Conservation (phyloP, 495 filamentous ascomycete species). For the Cryomyces minteri region DNA sequence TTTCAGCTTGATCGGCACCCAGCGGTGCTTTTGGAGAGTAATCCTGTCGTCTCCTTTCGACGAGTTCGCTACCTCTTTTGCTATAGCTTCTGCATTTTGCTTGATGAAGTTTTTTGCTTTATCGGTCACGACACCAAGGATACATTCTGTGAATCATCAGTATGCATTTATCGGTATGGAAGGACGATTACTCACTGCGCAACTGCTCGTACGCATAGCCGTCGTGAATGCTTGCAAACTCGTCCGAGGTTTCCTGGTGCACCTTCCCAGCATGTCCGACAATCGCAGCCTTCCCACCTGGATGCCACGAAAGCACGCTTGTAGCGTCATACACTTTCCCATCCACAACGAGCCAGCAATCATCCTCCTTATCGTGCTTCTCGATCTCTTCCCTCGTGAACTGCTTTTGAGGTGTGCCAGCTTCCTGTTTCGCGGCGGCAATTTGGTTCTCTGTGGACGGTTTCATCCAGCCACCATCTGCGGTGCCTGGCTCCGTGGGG, state of each 20-base stretch:
- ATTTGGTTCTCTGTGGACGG: slow-evolving; percentile 10
- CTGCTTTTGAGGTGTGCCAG: slow-evolving; percentile 13
- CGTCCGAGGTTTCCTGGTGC: slow-evolving; percentile 15
- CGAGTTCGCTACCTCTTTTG: slow-evolving; percentile 7
- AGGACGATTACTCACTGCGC: slow-evolving; percentile 6
- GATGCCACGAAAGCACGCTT: slow-evolving; percentile 15
- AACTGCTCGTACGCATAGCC: slow-evolving; percentile 17
- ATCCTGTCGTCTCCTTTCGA: slow-evolving; percentile 1
- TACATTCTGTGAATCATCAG: slow-evolving; percentile 12
- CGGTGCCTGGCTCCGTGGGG: slow-evolving; percentile 9
- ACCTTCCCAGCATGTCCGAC: slow-evolving; percentile 18
- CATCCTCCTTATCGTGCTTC: slow-evolving; percentile 8
- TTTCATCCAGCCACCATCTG: slow-evolving; percentile 11
- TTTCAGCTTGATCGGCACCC: slow-evolving; percentile 11
- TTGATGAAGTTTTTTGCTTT: slow-evolving; percentile 20
- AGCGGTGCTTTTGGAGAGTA: slow-evolving; percentile 8
- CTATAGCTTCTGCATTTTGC: slow-evolving; percentile 12
- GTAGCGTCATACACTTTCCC: slow-evolving; percentile 19
- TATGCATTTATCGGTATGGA: background rate
- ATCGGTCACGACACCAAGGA: slow-evolving; percentile 20
- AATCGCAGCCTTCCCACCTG: slow-evolving; percentile 18
- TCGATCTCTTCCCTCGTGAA: slow-evolving; percentile 18
- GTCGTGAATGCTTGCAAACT: slow-evolving; percentile 21
- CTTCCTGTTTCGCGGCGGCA: slow-evolving; percentile 11
- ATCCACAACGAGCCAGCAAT: slow-evolving; percentile 19